Percentiles rank a stretch among this genome's conserved stretches.
Conservation (phyloP, 441 rosid genomes). For the Populus hybrid region DNA sequence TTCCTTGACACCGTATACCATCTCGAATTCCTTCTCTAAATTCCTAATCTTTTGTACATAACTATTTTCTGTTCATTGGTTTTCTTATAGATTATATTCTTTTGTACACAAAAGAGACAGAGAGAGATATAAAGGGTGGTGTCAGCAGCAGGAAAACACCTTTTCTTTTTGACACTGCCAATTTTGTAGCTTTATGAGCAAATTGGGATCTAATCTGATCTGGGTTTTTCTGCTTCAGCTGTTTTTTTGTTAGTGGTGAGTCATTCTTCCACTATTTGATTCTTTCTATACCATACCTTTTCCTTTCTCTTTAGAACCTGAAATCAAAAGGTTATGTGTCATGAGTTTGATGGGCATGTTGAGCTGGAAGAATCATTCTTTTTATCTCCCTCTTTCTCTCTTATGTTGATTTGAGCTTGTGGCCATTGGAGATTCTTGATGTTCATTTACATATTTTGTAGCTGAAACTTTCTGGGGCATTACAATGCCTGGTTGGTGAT, state of each 20-base stretch:
- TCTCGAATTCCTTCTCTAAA: neutral
- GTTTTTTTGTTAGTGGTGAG: slow-evolving; percentile 32
- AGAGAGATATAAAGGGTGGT: slow-evolving; percentile 6
- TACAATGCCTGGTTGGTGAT: slow-evolving; percentile 44
- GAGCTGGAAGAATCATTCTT: slow-evolving; percentile 38
- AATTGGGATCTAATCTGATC: slow-evolving; percentile 56
- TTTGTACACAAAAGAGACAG: slow-evolving; percentile 1
- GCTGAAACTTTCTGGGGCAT: slow-evolving; percentile 24
- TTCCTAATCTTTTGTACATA: neutral
- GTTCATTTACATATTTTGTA: slow-evolving; percentile 18
- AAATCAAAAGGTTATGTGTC: slow-evolving; percentile 26
- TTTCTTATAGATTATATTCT: slow-evolving; percentile 13
- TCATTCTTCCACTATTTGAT: slow-evolving; percentile 33
- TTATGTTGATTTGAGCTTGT: slow-evolving; percentile 18
- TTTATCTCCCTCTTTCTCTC: slow-evolving; percentile 12
- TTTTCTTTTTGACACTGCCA: slow-evolving; percentile 17
- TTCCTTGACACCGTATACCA: slow-evolving; percentile 8
- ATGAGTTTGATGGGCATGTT: slow-evolving; percentile 29
- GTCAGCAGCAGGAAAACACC: slow-evolving; percentile 4
- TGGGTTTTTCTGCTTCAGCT: slow-evolving; percentile 37
- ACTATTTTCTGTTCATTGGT: neutral
- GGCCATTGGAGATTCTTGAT: slow-evolving; percentile 15
- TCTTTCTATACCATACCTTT: slow-evolving; percentile 12
- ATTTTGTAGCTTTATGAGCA: slow-evolving; percentile 27
- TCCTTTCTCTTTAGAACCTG: slow-evolving; percentile 20